These are phyloP conservation scores for Diaporthe ampelina DNA, from an alignment of 2,329 filamentous ascomycete species.

Conservation along the genomic window DNA sequence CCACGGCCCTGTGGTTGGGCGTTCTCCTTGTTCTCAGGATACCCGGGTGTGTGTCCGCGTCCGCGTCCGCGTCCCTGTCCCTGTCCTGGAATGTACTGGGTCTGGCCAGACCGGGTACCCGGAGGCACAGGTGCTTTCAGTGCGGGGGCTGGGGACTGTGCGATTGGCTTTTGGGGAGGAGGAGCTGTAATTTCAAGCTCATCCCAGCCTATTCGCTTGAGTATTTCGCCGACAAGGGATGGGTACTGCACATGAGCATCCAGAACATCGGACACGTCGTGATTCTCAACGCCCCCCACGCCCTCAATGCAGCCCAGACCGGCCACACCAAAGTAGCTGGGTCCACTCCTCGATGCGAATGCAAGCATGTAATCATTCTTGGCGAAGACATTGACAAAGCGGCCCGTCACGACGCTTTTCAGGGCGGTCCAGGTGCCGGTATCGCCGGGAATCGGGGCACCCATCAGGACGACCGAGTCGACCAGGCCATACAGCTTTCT, in stretches of 20 bases:
- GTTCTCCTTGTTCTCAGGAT: slow-evolving; percentile 39
- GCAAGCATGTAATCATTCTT: slow-evolving; percentile 89
- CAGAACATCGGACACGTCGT: slow-evolving; percentile 75
- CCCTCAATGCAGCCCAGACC: slow-evolving; percentile 82
- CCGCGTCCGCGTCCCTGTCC: slow-evolving; percentile 19
- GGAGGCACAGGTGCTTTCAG: slow-evolving; percentile 18
- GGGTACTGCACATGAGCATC: slow-evolving; percentile 80
- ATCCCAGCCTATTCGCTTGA: slow-evolving; percentile 78
- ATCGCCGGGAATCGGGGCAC: slow-evolving; percentile 82
- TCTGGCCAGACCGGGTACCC: background rate
- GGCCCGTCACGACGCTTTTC: slow-evolving; percentile 82
- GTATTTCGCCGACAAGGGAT: slow-evolving; percentile 74
- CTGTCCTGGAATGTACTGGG: slow-evolving; percentile 14
- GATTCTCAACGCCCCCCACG: slow-evolving; percentile 76
- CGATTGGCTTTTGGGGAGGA: slow-evolving; percentile 4
- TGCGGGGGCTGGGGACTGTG: background rate
- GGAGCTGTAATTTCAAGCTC: slow-evolving; percentile 59
- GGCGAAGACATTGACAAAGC: slow-evolving; percentile 92
- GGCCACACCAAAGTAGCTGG: slow-evolving; percentile 85
- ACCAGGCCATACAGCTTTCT: slow-evolving; percentile 87
- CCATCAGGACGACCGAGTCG: slow-evolving; percentile 88
- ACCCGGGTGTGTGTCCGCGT: background rate
- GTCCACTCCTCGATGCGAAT: slow-evolving; percentile 88
- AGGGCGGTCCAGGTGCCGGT: slow-evolving; percentile 81
- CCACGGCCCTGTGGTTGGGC: slow-evolving; percentile 37